Percentiles rank a stretch among this genome's conserved stretches.
phyloP scores from a whole-genome alignment of 331 rosid species.

The Pyrus hybrid region DNA sequence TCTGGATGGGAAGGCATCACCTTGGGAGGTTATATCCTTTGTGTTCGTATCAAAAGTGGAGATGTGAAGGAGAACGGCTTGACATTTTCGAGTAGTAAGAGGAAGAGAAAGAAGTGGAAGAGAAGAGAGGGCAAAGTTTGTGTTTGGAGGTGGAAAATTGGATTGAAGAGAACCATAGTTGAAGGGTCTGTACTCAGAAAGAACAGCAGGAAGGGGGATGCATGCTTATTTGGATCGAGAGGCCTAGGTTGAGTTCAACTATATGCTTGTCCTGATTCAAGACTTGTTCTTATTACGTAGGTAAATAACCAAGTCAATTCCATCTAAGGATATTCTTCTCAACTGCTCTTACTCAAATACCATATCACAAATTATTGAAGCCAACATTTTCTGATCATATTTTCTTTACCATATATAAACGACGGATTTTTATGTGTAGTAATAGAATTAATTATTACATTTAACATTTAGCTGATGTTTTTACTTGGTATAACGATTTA shows the following conservation, averaged over 20 bases:
- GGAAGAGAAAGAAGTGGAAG: slow-evolving; percentile 1
- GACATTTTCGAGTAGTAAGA: slow-evolving; percentile 11
- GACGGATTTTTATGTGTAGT: no score
- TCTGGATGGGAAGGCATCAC: slow-evolving; percentile 37
- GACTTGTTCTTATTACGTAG: not conserved
- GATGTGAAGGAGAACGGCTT: slow-evolving; percentile 39
- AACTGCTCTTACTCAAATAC: no score
- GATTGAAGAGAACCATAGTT: slow-evolving; percentile 8
- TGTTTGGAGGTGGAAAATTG: not conserved
- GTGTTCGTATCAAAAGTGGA: slow-evolving; percentile 23
- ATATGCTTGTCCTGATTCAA: not conserved
- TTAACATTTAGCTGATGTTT: no score
- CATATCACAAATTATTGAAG: no score
- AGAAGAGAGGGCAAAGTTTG: not conserved
- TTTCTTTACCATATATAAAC: not conserved
- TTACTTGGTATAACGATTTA: no score
- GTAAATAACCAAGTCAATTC: no score
- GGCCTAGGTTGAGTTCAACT: not conserved
- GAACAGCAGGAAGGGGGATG: not conserved
- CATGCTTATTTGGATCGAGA: not conserved
- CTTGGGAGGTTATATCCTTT: slow-evolving; percentile 17
- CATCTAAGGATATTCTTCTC: no score
- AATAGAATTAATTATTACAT: no score
- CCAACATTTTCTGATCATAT: no score
- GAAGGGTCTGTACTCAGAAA: slow-evolving; percentile 1